Evolutionary conservation across 768 basidiomycete species (phyloP), one percentile per base, ranked within the genome.

Genomic region (Heimioporus sp.): DNA sequence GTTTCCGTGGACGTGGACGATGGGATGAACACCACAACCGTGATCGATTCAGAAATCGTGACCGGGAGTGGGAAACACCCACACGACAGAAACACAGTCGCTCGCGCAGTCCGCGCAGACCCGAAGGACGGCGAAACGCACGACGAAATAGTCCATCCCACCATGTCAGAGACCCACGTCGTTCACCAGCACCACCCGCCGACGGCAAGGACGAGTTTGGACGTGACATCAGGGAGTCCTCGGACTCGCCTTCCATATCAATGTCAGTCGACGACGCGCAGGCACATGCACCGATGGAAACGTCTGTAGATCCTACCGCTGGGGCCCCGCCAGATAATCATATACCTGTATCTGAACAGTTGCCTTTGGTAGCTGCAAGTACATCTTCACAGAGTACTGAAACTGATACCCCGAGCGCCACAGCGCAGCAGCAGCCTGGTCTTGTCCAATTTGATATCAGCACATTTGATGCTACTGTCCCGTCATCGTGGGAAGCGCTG

Each of bases 201-300:
- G 71, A 66, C n/a, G 83, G 73, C 51, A 90, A 83, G 70, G 90
- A 92, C 78, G 90, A 92, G 69, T 92, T 92, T 70, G 90, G 90
- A 59, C 84, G 90, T 61, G 89, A 92, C 66, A 77, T 90, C 63
- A 79, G 90, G 60, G 72, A 79, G 34, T 69, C 72, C 38, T 83
- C 87, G 36, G 48, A 54, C 43, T 66, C 68, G 50, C 67, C 61
- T 46, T 66, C 70, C 34, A 62, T 68, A 49, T 59, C 69, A 4
- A 46, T 41, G 46, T 65, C 64, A 42, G 53, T 49, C 50, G 63
- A 64, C 53, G 58, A 58, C 58, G 55, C 65, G 39, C 60, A 55
- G 50, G 41, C 59, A 53, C 65, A 47, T 56, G 59, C 59, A 57
- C 65, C 66, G 63, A 67, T 66, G 65, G 62, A 67, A 58, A 58